Conservation (phyloP, 2,329 filamentous ascomycete genomes). For the Elsinoe fawcettii region DNA sequence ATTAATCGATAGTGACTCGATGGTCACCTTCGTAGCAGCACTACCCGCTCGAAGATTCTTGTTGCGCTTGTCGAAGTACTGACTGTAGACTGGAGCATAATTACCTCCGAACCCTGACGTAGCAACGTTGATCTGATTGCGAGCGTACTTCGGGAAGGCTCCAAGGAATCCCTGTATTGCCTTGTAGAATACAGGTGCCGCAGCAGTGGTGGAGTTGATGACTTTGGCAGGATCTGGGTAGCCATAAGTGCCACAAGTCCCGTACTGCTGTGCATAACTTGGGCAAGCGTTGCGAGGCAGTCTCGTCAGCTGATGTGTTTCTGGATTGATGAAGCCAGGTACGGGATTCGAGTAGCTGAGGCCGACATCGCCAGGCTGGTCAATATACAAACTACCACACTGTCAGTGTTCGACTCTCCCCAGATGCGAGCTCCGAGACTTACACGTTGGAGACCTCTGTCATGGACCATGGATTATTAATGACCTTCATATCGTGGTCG, state of each 20-base stretch:
- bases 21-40: neutral
- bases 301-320: slow-evolving; percentile 31
- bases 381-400: slow-evolving; percentile 50
- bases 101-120: slow-evolving; percentile 27
- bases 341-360: slow-evolving; percentile 47
- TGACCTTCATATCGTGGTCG: slow-evolving; percentile 39
- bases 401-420: neutral
- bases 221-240: slow-evolving; percentile 44
- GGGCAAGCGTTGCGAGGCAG: slow-evolving; percentile 44
- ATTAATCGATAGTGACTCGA: slow-evolving; percentile 25
- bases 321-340: slow-evolving; percentile 33
- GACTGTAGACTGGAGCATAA: slow-evolving; percentile 26
- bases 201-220: slow-evolving; percentile 45
- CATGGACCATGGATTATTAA: slow-evolving; percentile 57
- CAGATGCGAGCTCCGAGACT: neutral
- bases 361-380: slow-evolving; percentile 55
- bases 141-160: slow-evolving; percentile 41
- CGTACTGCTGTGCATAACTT: slow-evolving; percentile 37
- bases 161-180: slow-evolving; percentile 57
- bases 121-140: slow-evolving; percentile 28
- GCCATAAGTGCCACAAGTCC: slow-evolving; percentile 50
- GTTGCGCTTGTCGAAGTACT: slow-evolving; percentile 18
- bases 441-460: slow-evolving; percentile 55
- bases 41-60: neutral
- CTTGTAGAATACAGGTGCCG: slow-evolving; percentile 54